These are phyloP conservation scores for Nowakowskiella sp. DNA, from an alignment of 192 early-diverging fungal species.

Conservation along the genomic window DNA sequence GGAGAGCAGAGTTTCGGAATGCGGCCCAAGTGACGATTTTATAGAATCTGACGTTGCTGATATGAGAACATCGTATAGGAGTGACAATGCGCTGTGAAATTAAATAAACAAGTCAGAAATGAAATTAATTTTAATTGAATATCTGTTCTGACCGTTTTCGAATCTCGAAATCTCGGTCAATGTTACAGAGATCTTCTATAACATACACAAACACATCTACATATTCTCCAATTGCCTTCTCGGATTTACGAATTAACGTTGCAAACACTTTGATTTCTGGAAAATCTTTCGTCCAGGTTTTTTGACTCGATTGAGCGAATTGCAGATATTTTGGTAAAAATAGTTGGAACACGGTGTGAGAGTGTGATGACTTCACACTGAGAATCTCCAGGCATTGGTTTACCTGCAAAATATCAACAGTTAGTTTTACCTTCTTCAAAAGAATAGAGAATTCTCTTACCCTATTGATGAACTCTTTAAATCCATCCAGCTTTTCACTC, in stretches of 20 bases:
- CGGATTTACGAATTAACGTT: slow-evolving; percentile 20
- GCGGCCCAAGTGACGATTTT: slow-evolving; percentile 19
- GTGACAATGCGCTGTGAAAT: slow-evolving; percentile 22
- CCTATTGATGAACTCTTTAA: slow-evolving; percentile 9
- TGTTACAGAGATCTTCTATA: slow-evolving; percentile 10
- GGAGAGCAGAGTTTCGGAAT: slow-evolving; percentile 21
- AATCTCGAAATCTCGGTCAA: slow-evolving; percentile 36
- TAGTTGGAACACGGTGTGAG: too few relatives aligned
- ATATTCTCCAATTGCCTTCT: slow-evolving; percentile 19
- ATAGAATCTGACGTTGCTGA: slow-evolving; percentile 8
- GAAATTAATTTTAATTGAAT: background rate
- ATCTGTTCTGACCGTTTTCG: slow-evolving; percentile 26
- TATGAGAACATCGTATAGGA: slow-evolving; percentile 22
- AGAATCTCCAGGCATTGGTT: background rate
- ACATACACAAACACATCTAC: slow-evolving; percentile 29
- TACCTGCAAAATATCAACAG: background rate
- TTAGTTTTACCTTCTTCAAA: too few relatives aligned
- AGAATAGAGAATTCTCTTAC: slow-evolving; percentile 6
- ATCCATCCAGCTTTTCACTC: slow-evolving; percentile 28
- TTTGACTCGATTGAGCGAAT: too few relatives aligned
- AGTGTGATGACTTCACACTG: background rate
- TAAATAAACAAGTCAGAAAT: background rate
- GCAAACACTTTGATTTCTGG: slow-evolving; percentile 29
- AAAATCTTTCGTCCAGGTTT: slow-evolving; percentile 37
- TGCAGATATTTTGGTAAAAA: too few relatives aligned